Evolutionary conservation across 1,284 basidiomycete species (phyloP).

Genomic region (Rhodotorula sp.): DNA sequence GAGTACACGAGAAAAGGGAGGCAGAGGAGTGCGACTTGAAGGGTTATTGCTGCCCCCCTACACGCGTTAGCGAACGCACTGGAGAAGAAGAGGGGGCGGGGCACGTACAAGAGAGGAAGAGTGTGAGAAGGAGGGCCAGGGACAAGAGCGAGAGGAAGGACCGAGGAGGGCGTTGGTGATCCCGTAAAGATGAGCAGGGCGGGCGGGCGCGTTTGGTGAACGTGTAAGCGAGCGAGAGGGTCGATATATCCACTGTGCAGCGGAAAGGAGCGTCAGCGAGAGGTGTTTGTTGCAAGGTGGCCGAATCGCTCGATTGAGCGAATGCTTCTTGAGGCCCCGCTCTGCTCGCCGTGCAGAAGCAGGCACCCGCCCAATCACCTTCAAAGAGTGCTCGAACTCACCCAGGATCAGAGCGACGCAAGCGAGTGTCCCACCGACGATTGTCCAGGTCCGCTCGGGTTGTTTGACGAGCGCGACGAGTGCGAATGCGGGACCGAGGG

Average conservation of each 20-base stretch:
- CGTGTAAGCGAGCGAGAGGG: no score
- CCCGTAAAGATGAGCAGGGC: no score
- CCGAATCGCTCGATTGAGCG: no score
- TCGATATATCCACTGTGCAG: conserved; percentile 1
- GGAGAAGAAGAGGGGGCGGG: not conserved
- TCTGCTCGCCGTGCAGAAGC: no score
- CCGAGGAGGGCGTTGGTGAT: no score
- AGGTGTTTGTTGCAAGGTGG: no score
- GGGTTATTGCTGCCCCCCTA: not conserved
- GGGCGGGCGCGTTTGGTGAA: no score
- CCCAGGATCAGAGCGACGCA: not conserved
- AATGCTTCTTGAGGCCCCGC: no score
- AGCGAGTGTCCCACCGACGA: conserved; percentile 1
- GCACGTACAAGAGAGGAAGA: not conserved
- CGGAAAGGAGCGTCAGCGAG: no score
- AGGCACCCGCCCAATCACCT: no score
- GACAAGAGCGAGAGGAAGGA: no score
- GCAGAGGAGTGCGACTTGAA: conserved; percentile 12
- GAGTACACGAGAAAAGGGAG: not conserved
- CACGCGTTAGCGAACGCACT: not conserved
- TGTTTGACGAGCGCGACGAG: conserved; percentile 12
- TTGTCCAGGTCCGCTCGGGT: not conserved
- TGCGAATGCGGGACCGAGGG: not conserved
- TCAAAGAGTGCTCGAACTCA: not conserved
- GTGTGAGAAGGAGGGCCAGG: not conserved